Evolutionary conservation across 352 stramenopile species (phyloP), one percentile per base, ranked within the genome.

Genomic region (Globisporangium perplexum): DNA sequence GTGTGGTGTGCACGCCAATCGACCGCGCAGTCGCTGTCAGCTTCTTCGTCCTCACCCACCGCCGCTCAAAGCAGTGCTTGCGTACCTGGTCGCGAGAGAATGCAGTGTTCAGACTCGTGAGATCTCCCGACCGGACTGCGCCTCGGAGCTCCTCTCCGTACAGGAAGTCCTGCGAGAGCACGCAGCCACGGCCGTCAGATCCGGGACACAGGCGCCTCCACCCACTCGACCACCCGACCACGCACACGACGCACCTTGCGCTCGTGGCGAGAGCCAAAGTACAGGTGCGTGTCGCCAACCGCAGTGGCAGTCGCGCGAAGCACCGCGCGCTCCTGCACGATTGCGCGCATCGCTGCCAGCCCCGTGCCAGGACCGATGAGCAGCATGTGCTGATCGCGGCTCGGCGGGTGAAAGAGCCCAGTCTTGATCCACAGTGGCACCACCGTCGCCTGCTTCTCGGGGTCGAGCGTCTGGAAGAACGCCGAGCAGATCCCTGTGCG

Each of bases 311-410:
- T 51, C 3, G 69, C 58, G 4, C 72, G 67, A 30, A 87, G 50
- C 26, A 84, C 74, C 36, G 85, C 59, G 4, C 90, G 74, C 56
- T 97, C 83, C 41, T 96, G 80, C 1, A 94, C 50, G 50, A 97
- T 82, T n/a, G 87, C 77, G 4, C 87, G 86, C 83, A 97, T 96
- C 18, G 87, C 83, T 15, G 91, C 92, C 11, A 98, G 72, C 10
- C 90, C 92, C 0, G 90, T 98, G 41, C 89, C 90, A 17, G 92
- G 92, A 0, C 90, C 93, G 24, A 97, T 88, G 18, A 98, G 73
- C n/a, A 97, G 59, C 54, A 97, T 66, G 33, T 82, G 57, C 20
- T 73, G 68, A 7, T 71, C 62, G 39, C 74, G 59, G 24, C 50
- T 57, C 0, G 77, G 72, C 1, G 73, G 73, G 15, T 77, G 60